A percentile compares a stretch with the other conserved stretches of the same genome.
phyloP scores from a whole-genome alignment of 768 basidiomycete genomes.

The Pleurotus cornucopiae region DNA sequence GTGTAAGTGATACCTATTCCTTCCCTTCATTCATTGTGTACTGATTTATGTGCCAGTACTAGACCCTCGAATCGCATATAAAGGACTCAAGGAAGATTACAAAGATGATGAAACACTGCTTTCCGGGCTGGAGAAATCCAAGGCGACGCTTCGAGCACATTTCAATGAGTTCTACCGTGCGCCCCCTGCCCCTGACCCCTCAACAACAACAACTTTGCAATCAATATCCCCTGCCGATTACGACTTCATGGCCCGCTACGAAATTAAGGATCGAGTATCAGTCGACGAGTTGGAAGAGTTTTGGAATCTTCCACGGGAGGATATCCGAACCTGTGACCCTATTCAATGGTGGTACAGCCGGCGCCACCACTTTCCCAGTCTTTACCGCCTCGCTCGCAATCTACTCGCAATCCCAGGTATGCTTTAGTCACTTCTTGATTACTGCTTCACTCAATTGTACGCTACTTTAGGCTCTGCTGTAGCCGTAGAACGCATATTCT shows the following conservation, averaged over 20 bases:
- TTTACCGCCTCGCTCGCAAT: too few relatives aligned
- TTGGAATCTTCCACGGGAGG: constrained; percentile 1
- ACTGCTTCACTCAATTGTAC: too few relatives aligned
- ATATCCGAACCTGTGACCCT: not conserved
- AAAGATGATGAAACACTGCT: not conserved
- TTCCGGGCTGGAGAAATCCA: not conserved
- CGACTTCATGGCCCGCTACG: not conserved
- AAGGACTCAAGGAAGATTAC: not conserved
- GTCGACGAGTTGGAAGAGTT: not conserved
- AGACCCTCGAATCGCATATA: not conserved
- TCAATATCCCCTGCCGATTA: not conserved
- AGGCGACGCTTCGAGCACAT: not conserved
- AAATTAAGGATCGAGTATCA: not conserved
- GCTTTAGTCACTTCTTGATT: too few relatives aligned
- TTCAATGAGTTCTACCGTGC: not conserved
- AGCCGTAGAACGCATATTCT: too few relatives aligned
- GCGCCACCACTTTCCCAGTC: too few relatives aligned
- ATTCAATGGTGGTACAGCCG: too few relatives aligned
- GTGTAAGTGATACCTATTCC: not conserved
- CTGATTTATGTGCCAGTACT: not conserved
- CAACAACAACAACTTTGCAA: not conserved
- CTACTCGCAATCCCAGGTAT: too few relatives aligned
- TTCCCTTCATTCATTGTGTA: not conserved
- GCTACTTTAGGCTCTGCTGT: too few relatives aligned
- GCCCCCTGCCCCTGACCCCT: not conserved